phyloP scores from a whole-genome alignment of 2,329 filamentous ascomycete species.

The Colletotrichum graminicola region DNA sequence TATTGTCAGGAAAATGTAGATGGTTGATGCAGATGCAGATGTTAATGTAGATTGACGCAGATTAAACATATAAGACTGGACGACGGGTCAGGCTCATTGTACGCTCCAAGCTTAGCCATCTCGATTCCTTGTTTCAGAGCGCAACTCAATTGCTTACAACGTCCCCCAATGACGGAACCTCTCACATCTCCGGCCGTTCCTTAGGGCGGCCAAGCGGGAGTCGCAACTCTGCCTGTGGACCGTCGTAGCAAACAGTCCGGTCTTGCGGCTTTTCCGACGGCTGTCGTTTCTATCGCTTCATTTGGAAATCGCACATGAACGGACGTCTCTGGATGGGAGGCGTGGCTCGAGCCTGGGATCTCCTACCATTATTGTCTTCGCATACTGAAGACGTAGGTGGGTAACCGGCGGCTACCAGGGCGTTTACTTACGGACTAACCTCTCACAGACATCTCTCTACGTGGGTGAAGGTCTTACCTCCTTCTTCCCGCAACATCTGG shows the following conservation, averaged over 20 bases:
- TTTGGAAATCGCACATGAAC: no score
- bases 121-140: constrained; percentile 23
- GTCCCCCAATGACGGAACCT: constrained; percentile 7
- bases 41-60: constrained; percentile 7
- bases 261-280: neutral
- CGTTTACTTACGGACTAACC: neutral
- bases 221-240: neutral
- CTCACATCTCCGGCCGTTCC: neutral
- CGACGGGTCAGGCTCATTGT: constrained; percentile 12
- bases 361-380: constrained; percentile 1
- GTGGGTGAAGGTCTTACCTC: neutral
- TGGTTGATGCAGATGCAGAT: constrained; percentile 14
- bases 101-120: constrained; percentile 15
- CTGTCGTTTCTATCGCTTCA: neutral
- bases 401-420: neutral
- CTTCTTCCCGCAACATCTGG: neutral
- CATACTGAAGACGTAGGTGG: neutral
- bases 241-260: neutral
- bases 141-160: constrained; percentile 19
- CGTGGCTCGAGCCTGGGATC: neutral
- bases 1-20: neutral
- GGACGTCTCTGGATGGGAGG: neutral
- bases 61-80: constrained; percentile 4
- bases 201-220: neutral
- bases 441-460: neutral